Evolutionary conservation across 306 rosid genomes (phyloP).

Genomic region (Gastrolobium villosum): DNA sequence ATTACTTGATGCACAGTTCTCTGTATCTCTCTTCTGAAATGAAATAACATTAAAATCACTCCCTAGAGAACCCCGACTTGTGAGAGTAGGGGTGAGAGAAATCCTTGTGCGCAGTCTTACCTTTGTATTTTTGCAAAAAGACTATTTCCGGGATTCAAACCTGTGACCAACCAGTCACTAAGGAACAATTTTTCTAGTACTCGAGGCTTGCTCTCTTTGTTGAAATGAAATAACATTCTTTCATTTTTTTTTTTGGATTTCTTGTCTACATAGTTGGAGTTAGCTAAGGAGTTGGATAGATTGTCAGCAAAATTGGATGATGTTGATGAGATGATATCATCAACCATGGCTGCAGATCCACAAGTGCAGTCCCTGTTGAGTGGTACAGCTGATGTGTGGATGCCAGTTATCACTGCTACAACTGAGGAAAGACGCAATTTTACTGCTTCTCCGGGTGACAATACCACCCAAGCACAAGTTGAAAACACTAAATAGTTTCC

Average conservation of each 20-base stretch:
- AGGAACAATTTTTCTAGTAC: too few relatives aligned
- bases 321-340: conserved; percentile 89
- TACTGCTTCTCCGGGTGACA: conserved; percentile 59
- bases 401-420: conserved; percentile 90
- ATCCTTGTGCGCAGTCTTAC: too few relatives aligned
- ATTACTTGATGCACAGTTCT: conserved; percentile 30
- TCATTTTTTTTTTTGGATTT: neutral
- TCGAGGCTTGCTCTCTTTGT: neutral
- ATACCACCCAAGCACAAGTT: conserved; percentile 44
- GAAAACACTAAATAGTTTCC: conserved; percentile 52
- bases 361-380: conserved; percentile 85
- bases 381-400: conserved; percentile 86
- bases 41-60: conserved; percentile 2
- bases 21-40: conserved; percentile 4
- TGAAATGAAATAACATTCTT: neutral
- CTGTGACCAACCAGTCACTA: too few relatives aligned
- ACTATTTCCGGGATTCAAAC: too few relatives aligned
- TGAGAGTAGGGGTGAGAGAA: too few relatives aligned
- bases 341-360: conserved; percentile 89
- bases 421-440: conserved; percentile 83
- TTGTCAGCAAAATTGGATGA: conserved; percentile 85
- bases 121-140: too few relatives aligned
- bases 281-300: conserved; percentile 88
- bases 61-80: too few relatives aligned
- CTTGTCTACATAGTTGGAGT: conserved; percentile 67